Evolutionary conservation across 805 yeast genomes (phyloP).

Genomic region (Saturnispora diversa): DNA sequence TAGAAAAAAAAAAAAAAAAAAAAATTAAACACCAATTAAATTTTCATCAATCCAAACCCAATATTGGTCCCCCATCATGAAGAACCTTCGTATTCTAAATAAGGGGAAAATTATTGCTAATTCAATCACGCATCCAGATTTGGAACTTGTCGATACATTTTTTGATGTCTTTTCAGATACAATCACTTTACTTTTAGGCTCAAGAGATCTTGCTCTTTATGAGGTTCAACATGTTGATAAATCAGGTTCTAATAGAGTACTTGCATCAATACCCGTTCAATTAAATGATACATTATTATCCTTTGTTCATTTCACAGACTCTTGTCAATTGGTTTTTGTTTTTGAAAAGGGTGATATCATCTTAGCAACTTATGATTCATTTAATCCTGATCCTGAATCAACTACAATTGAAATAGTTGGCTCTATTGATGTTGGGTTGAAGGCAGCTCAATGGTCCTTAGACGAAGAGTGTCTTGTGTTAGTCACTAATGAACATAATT

Average conservation of each 20-base stretch:
- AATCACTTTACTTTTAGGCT: slow-evolving; percentile 55
- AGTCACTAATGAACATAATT: slow-evolving; percentile 51
- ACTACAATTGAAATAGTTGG: slow-evolving; percentile 74
- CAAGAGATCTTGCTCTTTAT: slow-evolving; percentile 43
- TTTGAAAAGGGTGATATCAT: slow-evolving; percentile 71
- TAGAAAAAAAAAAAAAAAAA: no score
- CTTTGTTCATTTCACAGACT: slow-evolving; percentile 64
- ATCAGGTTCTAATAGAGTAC: slow-evolving; percentile 45
- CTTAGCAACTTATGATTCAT: slow-evolving; percentile 51
- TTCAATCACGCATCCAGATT: slow-evolving; percentile 58
- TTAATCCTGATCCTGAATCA: slow-evolving; percentile 38
- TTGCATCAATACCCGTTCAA: slow-evolving; percentile 54
- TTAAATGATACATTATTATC: slow-evolving; percentile 39
- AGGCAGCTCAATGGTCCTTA: slow-evolving; percentile 76
- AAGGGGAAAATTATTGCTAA: slow-evolving; percentile 44
- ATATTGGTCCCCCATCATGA: slow-evolving; percentile 20
- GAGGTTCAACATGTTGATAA: slow-evolving; percentile 76
- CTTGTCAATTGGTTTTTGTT: slow-evolving; percentile 56
- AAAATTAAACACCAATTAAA: no score
- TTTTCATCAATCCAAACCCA: not conserved
- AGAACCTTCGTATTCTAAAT: slow-evolving; percentile 35
- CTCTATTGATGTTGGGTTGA: slow-evolving; percentile 66
- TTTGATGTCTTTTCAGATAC: slow-evolving; percentile 73
- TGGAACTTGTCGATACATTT: slow-evolving; percentile 43
- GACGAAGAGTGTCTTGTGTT: slow-evolving; percentile 82